Evolutionary conservation across 2,329 filamentous ascomycete genomes (phyloP), one percentile per base, ranked within the genome.

Genomic region (Aspergillus neoniger): DNA sequence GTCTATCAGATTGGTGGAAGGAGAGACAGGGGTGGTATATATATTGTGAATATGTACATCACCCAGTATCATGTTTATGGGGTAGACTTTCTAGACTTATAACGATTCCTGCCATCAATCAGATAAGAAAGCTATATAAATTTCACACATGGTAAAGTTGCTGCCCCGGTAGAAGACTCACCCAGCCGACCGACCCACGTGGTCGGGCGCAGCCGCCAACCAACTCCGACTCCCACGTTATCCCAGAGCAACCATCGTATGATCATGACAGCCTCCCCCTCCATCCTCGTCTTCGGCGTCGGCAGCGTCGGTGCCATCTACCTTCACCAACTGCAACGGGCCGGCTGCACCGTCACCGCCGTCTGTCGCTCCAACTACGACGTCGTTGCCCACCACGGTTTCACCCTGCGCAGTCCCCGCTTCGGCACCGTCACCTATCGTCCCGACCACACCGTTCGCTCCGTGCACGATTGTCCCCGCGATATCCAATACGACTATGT

Each of bases 401-500:
- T 74, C 62, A 70, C 63, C 21, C 64, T 74, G 60, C 63, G 63
- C 53, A 72, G 69, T 38, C 63, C 59, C 4, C 59, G 67, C 28
- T 72, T 67, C 55, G 70, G 70, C 38, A 63, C 63, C 50, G 53
- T 70, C 49, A 65, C 62, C 43, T 68, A 69, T 51, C 64, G 59
- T 3, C 70, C 70, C 6, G 58, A 60, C 32, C 60, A 63, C 30
- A 59, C 69, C 4, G 62, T 69, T 8, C 62, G 63, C 28, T 65
- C 43, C 28, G 55, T 70, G 1, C 57, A 57, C 12, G 68, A 72
- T 39, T 65, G 65, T 7, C 65, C 67, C 2, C 21, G 62, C 39
- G 62, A 61, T 32, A 39, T 50, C 15, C 67, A 72, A 1, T 83
- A 77, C 65, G 81, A 83, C 68, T 83, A 79, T 65, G 66, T 83